Percentiles rank a stretch among this genome's conserved stretches.
Conservation (phyloP, 257 asterid species). For the Penstemon newberryi region DNA sequence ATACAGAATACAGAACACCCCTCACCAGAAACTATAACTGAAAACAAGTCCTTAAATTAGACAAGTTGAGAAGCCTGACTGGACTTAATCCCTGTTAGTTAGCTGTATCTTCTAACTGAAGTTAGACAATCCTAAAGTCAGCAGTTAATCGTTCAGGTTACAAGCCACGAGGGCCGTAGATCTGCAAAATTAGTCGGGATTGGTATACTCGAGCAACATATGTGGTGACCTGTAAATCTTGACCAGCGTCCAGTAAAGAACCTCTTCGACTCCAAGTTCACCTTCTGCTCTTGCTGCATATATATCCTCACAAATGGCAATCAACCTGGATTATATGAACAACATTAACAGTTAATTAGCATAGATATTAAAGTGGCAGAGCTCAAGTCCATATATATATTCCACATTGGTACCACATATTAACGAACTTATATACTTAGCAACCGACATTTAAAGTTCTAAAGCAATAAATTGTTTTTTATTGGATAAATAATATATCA, state of each 20-base stretch:
- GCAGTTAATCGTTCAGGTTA: conserved; percentile 3
- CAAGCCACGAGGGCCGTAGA: background rate
- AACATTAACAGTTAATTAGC: too few species aligned
- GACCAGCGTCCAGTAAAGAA: conserved; percentile 89
- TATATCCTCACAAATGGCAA: conserved; percentile 96
- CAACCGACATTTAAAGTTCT: too few species aligned
- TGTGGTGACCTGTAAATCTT: conserved; percentile 98
- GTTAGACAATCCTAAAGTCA: conserved; percentile 25
- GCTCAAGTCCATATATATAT: too few species aligned
- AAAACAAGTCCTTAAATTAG: too few species aligned
- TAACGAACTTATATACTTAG: too few species aligned
- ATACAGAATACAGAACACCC: too few species aligned
- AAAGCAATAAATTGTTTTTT: too few species aligned
- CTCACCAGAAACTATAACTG: too few species aligned
- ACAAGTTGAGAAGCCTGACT: background rate
- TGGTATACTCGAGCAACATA: conserved; percentile 91
- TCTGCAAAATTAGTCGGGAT: conserved; percentile 54
- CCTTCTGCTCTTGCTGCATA: conserved; percentile 99
- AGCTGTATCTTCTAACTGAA: conserved; percentile 23
- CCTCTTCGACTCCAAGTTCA: conserved; percentile 95
- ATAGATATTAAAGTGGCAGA: too few species aligned
- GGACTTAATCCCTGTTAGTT: conserved; percentile 10
- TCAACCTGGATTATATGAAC: conserved; percentile 51
- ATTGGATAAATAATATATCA: too few species aligned
- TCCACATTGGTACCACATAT: too few species aligned